Percentiles rank a stretch among this genome's conserved stretches.
Evolutionary conservation across 768 basidiomycete genomes (phyloP).

Genomic region (Chlorophyllum brunneum): DNA sequence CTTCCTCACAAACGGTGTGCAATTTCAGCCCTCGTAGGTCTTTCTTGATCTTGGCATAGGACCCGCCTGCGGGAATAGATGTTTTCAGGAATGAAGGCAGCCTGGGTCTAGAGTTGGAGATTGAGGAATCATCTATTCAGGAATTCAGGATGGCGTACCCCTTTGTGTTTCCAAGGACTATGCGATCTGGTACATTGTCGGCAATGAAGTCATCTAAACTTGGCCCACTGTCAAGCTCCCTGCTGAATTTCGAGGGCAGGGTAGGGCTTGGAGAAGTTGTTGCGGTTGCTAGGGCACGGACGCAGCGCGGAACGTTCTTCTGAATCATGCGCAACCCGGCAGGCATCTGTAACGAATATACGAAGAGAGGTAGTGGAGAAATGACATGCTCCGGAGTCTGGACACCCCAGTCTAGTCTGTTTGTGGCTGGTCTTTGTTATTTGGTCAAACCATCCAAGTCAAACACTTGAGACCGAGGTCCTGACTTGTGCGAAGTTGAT

Average conservation of each 20-base stretch:
- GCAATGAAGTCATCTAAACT: conserved; percentile 79
- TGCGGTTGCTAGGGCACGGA: conserved; percentile 27
- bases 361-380: background rate
- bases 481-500: background rate
- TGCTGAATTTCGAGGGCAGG: conserved; percentile 37
- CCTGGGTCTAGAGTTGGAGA: conserved; percentile 55
- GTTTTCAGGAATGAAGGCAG: conserved; percentile 89
- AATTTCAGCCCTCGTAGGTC: conserved; percentile 88
- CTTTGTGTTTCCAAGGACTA: conserved; percentile 68
- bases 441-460: background rate
- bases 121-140: background rate
- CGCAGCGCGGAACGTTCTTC: conserved; percentile 5
- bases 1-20: conserved; percentile 98
- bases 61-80: conserved; percentile 82
- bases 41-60: conserved; percentile 91
- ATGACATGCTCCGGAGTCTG: background rate
- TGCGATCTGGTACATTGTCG: conserved; percentile 50
- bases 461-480: background rate
- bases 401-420: background rate
- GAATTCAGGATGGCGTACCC: conserved; percentile 27
- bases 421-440: background rate
- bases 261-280: conserved; percentile 26
- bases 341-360: conserved; percentile 15
- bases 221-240: conserved; percentile 62
- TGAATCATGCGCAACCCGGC: conserved; percentile 15